Evolutionary conservation across 805 yeast species (phyloP), one percentile per base, ranked within the genome.

Genomic region (Cyberlindnera euphorbiae): DNA sequence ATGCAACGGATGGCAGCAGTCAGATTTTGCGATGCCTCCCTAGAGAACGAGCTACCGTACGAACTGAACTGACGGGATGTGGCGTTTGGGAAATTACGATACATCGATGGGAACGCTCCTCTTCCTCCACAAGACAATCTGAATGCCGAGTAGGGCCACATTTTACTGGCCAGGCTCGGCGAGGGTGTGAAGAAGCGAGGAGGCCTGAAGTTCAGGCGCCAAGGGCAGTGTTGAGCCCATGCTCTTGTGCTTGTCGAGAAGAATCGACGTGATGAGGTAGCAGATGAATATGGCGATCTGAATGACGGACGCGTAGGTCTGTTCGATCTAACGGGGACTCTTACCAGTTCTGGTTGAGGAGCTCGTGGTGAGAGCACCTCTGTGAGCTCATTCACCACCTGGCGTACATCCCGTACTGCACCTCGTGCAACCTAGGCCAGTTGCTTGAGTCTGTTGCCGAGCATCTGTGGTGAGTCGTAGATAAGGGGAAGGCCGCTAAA

Each of bases 1-100:
- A 52, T 57, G 38, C 55, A 66, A 48, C 73, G 60, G 15, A 69
- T 30, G 6, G 74, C 75, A 21, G 71, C 56, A 1, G 82, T 74
- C 56, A 81, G 61, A 49, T 71, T 77, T 42, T 64, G 63, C 18
- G 75, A 79, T 38, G 80, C 84, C 46, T 78, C 79, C 36, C 69
- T 72, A 3, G 79, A 62, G 11, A 58, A 49, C 12, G 53, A 53
- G 5, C 56, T 55, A 7, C 68, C 64, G 41, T 54, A 63, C 1
- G 66, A 58, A 9, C 66, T 58, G 36, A 59, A 67, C 51, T 59
- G 58, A 50, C 73, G 55, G 1, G 63, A 53, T 30, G 60, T 61
- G 17, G 63, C 59, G 30, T 52, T 50, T 6, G 56, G 49, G 39
- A 66, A 67, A 39, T 62, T 54, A 19, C 56, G 50, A 37, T 64